Evolutionary conservation across 148 eudicot species (phyloP).

Genomic region (Nyssa sinensis): DNA sequence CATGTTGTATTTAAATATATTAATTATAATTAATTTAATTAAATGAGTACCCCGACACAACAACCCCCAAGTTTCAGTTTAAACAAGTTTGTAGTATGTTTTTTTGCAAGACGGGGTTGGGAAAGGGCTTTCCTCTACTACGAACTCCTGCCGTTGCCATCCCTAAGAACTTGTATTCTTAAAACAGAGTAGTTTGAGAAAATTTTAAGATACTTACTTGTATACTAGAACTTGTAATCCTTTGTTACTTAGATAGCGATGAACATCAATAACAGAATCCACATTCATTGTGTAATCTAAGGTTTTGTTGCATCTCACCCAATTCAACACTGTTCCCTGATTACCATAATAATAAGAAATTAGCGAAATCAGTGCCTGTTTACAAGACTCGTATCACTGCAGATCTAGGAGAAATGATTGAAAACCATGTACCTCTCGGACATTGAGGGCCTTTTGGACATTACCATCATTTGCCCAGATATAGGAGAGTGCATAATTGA

Average conservation of each 20-base stretch:
- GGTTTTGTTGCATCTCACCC: slow-evolving; percentile 6
- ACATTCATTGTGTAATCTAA: slow-evolving; percentile 7
- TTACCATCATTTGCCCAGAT: slow-evolving; percentile 11
- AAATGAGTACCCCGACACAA: too few species aligned
- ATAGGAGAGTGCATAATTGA: slow-evolving; percentile 17
- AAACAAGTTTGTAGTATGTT: too few species aligned
- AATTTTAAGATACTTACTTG: slow-evolving; percentile 3
- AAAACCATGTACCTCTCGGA: slow-evolving; percentile 8
- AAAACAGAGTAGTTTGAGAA: too few species aligned
- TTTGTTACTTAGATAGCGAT: neutral
- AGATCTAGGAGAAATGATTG: neutral
- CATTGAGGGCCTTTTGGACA: slow-evolving; percentile 8
- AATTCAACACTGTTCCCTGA: slow-evolving; percentile 12
- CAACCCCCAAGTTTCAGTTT: too few species aligned
- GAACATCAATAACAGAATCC: neutral
- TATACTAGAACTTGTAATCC: slow-evolving; percentile 7
- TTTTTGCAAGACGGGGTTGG: too few species aligned
- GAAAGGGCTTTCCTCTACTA: too few species aligned
- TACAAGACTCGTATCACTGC: too few species aligned
- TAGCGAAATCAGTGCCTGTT: too few species aligned
- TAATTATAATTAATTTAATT: too few species aligned
- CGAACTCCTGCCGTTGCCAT: too few species aligned
- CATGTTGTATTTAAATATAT: too few species aligned
- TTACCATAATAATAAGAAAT: neutral
- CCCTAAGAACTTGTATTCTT: too few species aligned